Percentiles rank a stretch among this genome's conserved stretches.
phyloP scores from a whole-genome alignment of 345 rosid genomes.

The Lagerstroemia speciosa region DNA sequence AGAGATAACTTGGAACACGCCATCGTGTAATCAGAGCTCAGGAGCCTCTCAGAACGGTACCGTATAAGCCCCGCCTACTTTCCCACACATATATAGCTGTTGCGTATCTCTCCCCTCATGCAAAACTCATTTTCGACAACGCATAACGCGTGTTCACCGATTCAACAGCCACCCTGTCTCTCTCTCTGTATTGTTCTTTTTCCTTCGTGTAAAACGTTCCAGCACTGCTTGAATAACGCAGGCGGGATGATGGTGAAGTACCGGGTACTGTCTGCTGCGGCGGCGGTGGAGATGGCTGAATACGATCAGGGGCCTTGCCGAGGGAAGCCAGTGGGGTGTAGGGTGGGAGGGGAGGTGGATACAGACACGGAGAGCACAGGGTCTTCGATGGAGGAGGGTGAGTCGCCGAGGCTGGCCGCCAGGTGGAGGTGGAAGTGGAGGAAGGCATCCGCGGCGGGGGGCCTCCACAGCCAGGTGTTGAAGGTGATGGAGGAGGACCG shows the following conservation, averaged over 20 bases:
- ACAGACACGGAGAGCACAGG: conserved; percentile 43
- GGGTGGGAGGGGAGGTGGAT: neutral
- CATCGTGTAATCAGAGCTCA: conserved; percentile 4
- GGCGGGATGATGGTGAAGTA: conserved; percentile 8
- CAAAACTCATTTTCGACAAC: conserved; percentile 1
- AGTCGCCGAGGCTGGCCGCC: conserved; percentile 49
- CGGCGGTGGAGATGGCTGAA: neutral
- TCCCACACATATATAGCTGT: too few species aligned
- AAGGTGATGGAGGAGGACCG: conserved; percentile 64
- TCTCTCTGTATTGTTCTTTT: neutral
- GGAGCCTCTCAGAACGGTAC: neutral
- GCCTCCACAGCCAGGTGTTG: conserved; percentile 56
- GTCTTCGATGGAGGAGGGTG: conserved; percentile 41
- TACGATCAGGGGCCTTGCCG: neutral
- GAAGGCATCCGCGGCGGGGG: conserved; percentile 14
- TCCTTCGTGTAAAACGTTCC: neutral
- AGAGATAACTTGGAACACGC: neutral
- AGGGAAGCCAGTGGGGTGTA: neutral
- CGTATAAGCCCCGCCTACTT: neutral
- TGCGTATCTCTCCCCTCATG: neutral
- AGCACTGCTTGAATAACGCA: neutral
- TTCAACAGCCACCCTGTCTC: too few species aligned
- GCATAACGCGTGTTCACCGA: neutral
- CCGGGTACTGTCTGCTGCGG: neutral
- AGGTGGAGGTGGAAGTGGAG: conserved; percentile 17